Conservation (phyloP, 1,284 basidiomycete species). For the Papiliotrema nemorosa region DNA sequence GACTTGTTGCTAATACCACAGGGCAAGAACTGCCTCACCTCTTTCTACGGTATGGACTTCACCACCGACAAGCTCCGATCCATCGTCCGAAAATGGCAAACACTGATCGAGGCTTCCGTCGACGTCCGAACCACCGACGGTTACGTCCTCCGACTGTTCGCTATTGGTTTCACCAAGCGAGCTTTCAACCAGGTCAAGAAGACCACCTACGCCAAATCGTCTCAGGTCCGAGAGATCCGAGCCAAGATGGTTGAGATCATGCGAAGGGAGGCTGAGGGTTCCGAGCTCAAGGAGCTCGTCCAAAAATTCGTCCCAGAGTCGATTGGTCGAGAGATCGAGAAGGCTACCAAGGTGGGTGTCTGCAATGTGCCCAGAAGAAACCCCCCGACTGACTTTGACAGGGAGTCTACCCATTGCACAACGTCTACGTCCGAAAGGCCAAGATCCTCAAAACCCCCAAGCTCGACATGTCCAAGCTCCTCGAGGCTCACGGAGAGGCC, state of each 20-base stretch:
- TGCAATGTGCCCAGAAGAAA: not conserved
- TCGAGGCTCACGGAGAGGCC: conserved; percentile 93
- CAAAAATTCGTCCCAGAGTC: conserved; percentile 99
- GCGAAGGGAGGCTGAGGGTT: conserved; percentile 89
- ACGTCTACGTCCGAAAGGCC: conserved; percentile 96
- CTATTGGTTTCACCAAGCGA: conserved; percentile 98
- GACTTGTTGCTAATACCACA: conserved; percentile 49
- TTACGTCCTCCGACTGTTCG: conserved; percentile 97
- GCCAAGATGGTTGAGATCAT: conserved; percentile 99
- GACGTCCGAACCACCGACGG: conserved; percentile 99
- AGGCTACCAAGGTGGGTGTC: conserved; percentile 62
- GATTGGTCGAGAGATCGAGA: conserved; percentile 99
- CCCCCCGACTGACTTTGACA: conserved; percentile 49
- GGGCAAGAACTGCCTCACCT: conserved; percentile 99
- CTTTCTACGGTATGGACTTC: conserved; percentile 99
- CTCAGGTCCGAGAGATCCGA: conserved; percentile 95
- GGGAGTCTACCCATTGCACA: conserved; percentile 96
- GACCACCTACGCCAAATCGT: conserved; percentile 96
- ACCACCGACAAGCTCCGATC: conserved; percentile 99
- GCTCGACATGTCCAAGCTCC: conserved; percentile 90
- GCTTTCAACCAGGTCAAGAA: conserved; percentile 96
- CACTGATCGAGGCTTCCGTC: conserved; percentile 96
- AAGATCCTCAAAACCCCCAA: conserved; percentile 96
- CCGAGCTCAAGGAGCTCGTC: conserved; percentile 96
- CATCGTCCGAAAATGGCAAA: conserved; percentile 99